Conservation (phyloP, 2,329 filamentous ascomycete species). For the Chrysoporthe puriensis region DNA sequence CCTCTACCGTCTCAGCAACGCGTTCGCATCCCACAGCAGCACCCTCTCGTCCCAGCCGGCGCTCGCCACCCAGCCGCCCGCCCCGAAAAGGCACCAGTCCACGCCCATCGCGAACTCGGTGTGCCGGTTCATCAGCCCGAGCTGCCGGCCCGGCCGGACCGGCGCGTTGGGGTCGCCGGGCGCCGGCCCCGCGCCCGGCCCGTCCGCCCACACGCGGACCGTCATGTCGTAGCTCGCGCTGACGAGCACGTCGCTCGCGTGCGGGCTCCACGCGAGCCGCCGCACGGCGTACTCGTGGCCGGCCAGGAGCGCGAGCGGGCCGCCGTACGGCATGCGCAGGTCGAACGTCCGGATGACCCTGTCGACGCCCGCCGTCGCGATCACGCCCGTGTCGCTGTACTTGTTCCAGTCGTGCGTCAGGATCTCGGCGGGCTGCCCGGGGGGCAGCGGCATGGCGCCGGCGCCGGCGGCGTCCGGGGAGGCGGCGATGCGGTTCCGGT, state of each 20-base stretch:
- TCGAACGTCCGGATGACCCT: constrained; percentile 87
- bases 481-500: constrained; percentile 41
- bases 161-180: constrained; percentile 38
- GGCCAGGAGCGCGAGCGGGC: constrained; percentile 72
- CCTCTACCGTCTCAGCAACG: constrained; percentile 41
- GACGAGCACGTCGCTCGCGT: constrained; percentile 84
- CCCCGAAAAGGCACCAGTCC: constrained; percentile 97
- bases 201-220: constrained; percentile 90
- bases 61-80: constrained; percentile 92
- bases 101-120: constrained; percentile 96
- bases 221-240: constrained; percentile 98
- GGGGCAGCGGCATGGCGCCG: constrained; percentile 34
- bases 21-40: constrained; percentile 85
- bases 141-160: constrained; percentile 64
- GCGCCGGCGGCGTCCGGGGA: constrained; percentile 28
- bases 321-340: constrained; percentile 73
- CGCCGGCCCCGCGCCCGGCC: constrained; percentile 40
- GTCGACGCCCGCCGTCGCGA: constrained; percentile 91
- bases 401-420: constrained; percentile 99
- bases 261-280: constrained; percentile 87
- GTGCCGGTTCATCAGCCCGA: constrained; percentile 88
- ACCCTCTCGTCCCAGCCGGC: constrained; percentile 93
- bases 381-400: constrained; percentile 74
- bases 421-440: constrained; percentile 72
- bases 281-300: constrained; percentile 93